Evolutionary conservation across 202 grass and related monocot genomes (phyloP), one percentile per base, ranked within the genome.

Genomic region (Eragrostis tef): DNA sequence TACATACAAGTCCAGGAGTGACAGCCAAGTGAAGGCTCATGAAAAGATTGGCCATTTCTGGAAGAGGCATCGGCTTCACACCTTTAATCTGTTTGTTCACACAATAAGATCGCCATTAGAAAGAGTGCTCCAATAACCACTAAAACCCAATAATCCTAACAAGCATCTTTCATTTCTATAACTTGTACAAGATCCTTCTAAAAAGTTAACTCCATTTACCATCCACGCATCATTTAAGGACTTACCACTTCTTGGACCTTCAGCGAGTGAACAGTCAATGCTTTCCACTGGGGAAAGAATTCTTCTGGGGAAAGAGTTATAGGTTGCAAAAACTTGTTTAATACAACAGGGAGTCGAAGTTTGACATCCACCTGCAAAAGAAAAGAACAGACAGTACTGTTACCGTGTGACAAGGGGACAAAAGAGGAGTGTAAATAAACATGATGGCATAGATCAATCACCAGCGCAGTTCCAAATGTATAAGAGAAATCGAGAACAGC

Each of bases 201-300:
- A 25, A 60, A 24, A 26, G 56, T 78, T 11, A 50, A 65, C 6
- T 60, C 46, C 9, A 67, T 9, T 54, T n/a, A n/a, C n/a, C 62
- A 11, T 75, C 67, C 25, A 61, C 63, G 65, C 0, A 83, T 22
- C 80, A 60, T 25, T n/a, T 42, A 29, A 80, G 75, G 53, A 1
- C 81, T 89, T 89, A 96, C 93, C 93, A 99, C 96, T 99, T 99
- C 96, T 92, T 99, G 96, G 83, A 96, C 73, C 91, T 95, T 99
- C 19, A 96, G 60, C 54, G 90, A 78, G 53, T 92, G 96, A 65
- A 87, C 96, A 65, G 72, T 89, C 47, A 94, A 86, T 64, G 90
- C 84, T 91, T 99, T 95, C 96, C 96, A 99, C 56, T 96, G 93
- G 11, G 87, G 79, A 43, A 99, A 99, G 86, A 99, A 99, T 41